Base-by-base conservation (phyloP, 2,329 filamentous ascomycete genomes). In the Botryotinia convoluta region DNA sequence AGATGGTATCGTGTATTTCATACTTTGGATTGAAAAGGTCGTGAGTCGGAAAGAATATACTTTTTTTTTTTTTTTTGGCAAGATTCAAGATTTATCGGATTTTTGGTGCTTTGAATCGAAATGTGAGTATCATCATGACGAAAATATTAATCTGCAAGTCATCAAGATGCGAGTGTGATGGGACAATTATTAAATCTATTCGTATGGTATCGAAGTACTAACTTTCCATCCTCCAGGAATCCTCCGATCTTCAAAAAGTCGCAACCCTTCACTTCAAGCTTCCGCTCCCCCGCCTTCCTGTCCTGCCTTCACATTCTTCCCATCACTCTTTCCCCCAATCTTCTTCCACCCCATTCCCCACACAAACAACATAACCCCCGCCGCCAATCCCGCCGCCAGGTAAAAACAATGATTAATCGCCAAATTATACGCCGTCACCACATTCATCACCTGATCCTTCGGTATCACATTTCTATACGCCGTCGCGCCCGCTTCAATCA, bases 401-500 rank as follows among this genome's bases (percentile, higher is more conserved):
- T 44, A 63, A 14, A 44, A 32, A 8, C 39, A 63, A 44, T 63
- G 61, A 32, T 63, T 62, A 26, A 63, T 32, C 16, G 76, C 82
- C 32, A 80, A 79, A 10, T 83, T 80, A 74, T 86, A 87, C 1
- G 84, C 84, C 32, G 74, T 68, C 16, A 86, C 74, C 1, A 85
- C 83, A 6, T 79, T 80, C 0, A 77, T 69, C 0, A 86, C 75
- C 70, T 83, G 78, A 8, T 75, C 73, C 5, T 76, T 54, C 1
- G 75, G 42, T 0, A 86, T 81, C 22, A 82, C 78, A 0, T 72
- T 69, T 22, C 81, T 78, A 57, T 86, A 82, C 1, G 77, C 81
- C 1, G 83, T 83, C 8, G 83, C 84, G 32, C 78, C 85, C 0
- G 84, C 84, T 6, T 76, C 74, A 7, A 86, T 79, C 0, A 86